A percentile compares a stretch with the other conserved stretches of the same genome.
Conservation (phyloP, 2,329 filamentous ascomycete species). For the Talaromyces sp. region DNA sequence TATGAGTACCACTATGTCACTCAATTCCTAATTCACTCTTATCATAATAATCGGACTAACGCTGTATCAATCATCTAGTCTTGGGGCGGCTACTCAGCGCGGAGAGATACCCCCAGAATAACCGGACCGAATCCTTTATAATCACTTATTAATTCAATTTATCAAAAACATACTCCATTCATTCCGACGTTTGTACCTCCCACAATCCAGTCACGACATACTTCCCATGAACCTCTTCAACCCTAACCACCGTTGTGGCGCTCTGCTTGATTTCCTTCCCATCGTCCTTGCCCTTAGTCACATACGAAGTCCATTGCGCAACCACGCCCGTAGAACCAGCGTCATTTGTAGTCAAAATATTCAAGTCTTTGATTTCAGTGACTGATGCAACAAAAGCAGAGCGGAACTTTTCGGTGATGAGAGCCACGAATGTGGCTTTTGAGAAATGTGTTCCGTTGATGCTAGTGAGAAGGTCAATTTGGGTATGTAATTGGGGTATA, state of each 20-base stretch:
- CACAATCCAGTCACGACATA: background rate
- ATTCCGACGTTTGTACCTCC: background rate
- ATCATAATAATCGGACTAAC: background rate
- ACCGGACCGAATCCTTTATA: background rate
- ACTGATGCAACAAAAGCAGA: background rate
- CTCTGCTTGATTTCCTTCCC: constrained; percentile 1
- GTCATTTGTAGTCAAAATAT: background rate
- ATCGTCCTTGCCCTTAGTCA: background rate
- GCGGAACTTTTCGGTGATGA: background rate
- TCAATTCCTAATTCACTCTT: too few species aligned
- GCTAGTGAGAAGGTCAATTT: background rate
- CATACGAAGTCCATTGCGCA: constrained; percentile 4
- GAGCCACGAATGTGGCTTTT: background rate
- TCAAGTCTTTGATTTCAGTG: constrained; percentile 2
- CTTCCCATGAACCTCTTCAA: background rate
- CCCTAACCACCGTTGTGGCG: constrained; percentile 1
- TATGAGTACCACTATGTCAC: background rate
- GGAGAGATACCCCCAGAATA: background rate
- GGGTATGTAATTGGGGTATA: too few species aligned
- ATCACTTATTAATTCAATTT: background rate
- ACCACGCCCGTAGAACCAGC: background rate
- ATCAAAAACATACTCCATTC: too few species aligned
- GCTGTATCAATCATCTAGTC: background rate
- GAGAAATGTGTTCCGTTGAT: background rate
- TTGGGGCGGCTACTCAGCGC: constrained; percentile 5